Evolutionary conservation across 2,329 filamentous ascomycete species (phyloP).

Genomic region (Didymella sp.): DNA sequence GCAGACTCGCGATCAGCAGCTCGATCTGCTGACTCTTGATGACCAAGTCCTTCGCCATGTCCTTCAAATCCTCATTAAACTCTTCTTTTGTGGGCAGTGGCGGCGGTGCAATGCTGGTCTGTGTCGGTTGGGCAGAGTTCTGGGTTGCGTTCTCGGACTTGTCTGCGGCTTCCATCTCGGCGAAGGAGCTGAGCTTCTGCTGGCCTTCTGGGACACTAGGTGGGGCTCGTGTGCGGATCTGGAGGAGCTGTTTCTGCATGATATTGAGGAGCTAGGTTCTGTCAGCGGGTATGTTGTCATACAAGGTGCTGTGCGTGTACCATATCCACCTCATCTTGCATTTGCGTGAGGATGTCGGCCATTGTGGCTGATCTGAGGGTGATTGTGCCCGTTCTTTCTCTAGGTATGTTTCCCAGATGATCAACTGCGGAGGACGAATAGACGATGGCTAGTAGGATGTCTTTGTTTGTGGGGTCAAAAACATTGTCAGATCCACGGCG

Average conservation of each 20-base stretch:
- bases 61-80: slow-evolving; percentile 70
- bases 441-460: background rate
- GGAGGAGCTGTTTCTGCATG: slow-evolving; percentile 56
- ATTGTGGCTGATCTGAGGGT: slow-evolving; percentile 52
- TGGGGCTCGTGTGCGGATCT: slow-evolving; percentile 53
- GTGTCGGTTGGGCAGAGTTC: slow-evolving; percentile 18
- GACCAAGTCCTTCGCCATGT: slow-evolving; percentile 78
- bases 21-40: slow-evolving; percentile 86
- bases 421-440: too few species aligned
- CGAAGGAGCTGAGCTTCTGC: slow-evolving; percentile 46
- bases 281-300: background rate
- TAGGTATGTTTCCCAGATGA: background rate
- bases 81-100: slow-evolving; percentile 49
- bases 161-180: slow-evolving; percentile 40
- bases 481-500: slow-evolving; percentile 4
- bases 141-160: slow-evolving; percentile 28
- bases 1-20: slow-evolving; percentile 74
- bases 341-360: slow-evolving; percentile 79
- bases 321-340: slow-evolving; percentile 85
- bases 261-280: slow-evolving; percentile 53
- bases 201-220: slow-evolving; percentile 54
- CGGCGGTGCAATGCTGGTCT: slow-evolving; percentile 20
- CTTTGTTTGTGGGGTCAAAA: slow-evolving; percentile 2
- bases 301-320: slow-evolving; percentile 53
- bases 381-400: background rate